Evolutionary conservation across 371 early-diverging fungal genomes (phyloP).

Genomic region (Phascolomyces articulosus): DNA sequence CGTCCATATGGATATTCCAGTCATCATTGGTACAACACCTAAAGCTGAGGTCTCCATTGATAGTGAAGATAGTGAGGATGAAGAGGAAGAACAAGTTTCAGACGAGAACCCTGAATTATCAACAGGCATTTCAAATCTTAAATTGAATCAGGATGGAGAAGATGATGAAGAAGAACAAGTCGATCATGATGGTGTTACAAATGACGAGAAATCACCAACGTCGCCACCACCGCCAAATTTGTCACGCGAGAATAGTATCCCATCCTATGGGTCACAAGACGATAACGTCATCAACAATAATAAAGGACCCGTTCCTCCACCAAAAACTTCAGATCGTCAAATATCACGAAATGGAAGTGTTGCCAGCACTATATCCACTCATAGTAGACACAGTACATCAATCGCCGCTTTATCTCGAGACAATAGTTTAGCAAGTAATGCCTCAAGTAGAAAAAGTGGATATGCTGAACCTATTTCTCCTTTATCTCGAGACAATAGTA

Average conservation of each 20-base stretch:
- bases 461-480: background rate
- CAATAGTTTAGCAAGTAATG: background rate
- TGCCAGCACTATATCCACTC: background rate
- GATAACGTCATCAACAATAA: background rate
- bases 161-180: background rate
- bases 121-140: background rate
- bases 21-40: constrained; percentile 46
- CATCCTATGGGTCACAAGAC: background rate
- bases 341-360: background rate
- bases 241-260: background rate
- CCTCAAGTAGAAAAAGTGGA: background rate
- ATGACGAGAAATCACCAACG: background rate
- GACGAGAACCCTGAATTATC: background rate
- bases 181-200: background rate
- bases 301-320: background rate
- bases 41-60: constrained; percentile 38
- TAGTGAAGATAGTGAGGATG: constrained; percentile 35
- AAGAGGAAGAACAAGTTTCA: constrained; percentile 3
- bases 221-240: background rate
- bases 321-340: too few relatives aligned
- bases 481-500: background rate
- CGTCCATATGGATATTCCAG: constrained; percentile 25
- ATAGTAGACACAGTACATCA: background rate
- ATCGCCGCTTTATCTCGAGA: background rate
- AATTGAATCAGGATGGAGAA: background rate